A percentile compares a stretch with the other conserved stretches of the same genome.
phyloP scores from a whole-genome alignment of 2,329 filamentous ascomycete species.

The Pezicula radicicola region DNA sequence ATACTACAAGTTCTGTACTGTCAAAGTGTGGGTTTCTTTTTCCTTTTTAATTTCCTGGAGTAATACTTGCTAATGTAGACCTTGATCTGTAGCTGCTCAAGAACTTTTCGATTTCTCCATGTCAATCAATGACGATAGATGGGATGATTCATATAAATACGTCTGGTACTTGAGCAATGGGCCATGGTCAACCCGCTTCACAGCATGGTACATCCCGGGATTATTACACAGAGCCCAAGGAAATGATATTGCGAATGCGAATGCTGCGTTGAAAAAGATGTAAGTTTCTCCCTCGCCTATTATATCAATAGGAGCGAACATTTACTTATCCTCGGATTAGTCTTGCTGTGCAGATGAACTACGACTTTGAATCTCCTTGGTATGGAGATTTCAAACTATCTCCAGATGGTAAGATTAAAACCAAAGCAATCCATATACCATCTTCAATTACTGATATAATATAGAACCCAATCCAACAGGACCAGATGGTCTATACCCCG shows the following conservation, averaged over 20 bases:
- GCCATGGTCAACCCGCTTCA: slow-evolving; percentile 39
- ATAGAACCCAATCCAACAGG: slow-evolving; percentile 33
- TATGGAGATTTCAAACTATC: slow-evolving; percentile 39
- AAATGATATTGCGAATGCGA: slow-evolving; percentile 46
- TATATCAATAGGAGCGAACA: slow-evolving; percentile 42
- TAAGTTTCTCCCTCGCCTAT: slow-evolving; percentile 46
- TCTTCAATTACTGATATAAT: neutral
- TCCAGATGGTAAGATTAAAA: slow-evolving; percentile 26
- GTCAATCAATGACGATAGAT: slow-evolving; percentile 35
- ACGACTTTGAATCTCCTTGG: slow-evolving; percentile 36
- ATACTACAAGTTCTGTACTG: no score
- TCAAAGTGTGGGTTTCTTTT: no score
- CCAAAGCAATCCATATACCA: neutral
- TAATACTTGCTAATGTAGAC: no score
- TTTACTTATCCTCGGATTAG: slow-evolving; percentile 31
- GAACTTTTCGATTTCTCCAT: slow-evolving; percentile 38
- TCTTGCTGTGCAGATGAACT: slow-evolving; percentile 32
- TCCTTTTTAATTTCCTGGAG: no score
- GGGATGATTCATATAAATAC: slow-evolving; percentile 38
- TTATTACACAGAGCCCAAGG: slow-evolving; percentile 51
- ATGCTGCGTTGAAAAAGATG: slow-evolving; percentile 50
- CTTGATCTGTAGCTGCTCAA: slow-evolving; percentile 27
- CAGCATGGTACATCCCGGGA: slow-evolving; percentile 56
- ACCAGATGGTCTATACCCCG: slow-evolving; percentile 30
- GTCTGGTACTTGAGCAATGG: slow-evolving; percentile 40